Evolutionary conservation across 2,329 filamentous ascomycete genomes (phyloP).

Genomic region (Botrytis fragariae): DNA sequence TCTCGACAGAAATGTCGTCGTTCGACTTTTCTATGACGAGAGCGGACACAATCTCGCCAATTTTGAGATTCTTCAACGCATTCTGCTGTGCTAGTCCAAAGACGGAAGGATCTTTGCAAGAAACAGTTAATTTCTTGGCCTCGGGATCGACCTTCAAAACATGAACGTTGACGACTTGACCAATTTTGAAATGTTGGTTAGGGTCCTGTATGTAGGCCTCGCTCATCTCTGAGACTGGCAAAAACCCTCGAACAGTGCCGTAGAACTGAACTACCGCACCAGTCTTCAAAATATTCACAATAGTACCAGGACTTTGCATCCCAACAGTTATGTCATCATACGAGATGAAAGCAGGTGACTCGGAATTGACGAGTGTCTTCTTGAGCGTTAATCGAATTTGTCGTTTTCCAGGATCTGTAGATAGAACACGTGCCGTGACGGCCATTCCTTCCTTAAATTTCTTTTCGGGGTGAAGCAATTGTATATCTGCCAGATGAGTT

Average conservation of each 20-base stretch:
- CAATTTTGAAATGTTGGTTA: slow-evolving; percentile 80
- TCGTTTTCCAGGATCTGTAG: slow-evolving; percentile 70
- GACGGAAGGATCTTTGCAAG: slow-evolving; percentile 83
- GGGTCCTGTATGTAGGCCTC: slow-evolving; percentile 92
- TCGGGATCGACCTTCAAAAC: slow-evolving; percentile 77
- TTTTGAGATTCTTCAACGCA: slow-evolving; percentile 68
- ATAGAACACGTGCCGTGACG: slow-evolving; percentile 83
- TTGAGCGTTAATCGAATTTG: slow-evolving; percentile 87
- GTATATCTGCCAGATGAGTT: slow-evolving; percentile 83
- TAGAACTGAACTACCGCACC: slow-evolving; percentile 95
- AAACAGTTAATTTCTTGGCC: slow-evolving; percentile 72
- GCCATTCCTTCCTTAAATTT: slow-evolving; percentile 87
- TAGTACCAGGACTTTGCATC: slow-evolving; percentile 78
- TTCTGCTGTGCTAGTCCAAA: slow-evolving; percentile 74
- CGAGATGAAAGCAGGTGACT: slow-evolving; percentile 72
- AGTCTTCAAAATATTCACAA: slow-evolving; percentile 73
- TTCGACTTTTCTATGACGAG: slow-evolving; percentile 79
- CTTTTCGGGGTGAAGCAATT: slow-evolving; percentile 88
- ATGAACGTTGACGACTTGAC: slow-evolving; percentile 89
- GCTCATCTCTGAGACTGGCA: slow-evolving; percentile 96
- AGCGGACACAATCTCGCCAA: slow-evolving; percentile 73
- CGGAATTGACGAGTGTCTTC: slow-evolving; percentile 90
- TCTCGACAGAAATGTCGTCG: slow-evolving; percentile 73
- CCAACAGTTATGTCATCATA: slow-evolving; percentile 74
- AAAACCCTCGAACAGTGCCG: slow-evolving; percentile 75